A percentile compares a stretch with the other conserved stretches of the same genome.
Conservation (phyloP, 139 green algal genomes). For the Astrephomene gubernaculifera region DNA sequence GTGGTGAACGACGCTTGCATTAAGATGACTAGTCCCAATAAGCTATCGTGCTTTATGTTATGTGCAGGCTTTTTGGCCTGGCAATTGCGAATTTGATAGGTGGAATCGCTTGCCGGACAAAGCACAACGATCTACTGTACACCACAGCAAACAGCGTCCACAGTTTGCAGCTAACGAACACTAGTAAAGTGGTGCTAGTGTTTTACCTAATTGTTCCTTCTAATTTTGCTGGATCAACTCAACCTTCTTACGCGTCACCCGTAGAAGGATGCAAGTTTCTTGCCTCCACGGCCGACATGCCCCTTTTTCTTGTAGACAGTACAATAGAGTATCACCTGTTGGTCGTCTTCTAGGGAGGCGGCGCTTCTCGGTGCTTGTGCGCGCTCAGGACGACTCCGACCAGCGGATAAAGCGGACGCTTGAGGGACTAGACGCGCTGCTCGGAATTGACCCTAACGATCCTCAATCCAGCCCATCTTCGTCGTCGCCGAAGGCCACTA, state of each 20-base stretch:
- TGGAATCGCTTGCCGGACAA: no score
- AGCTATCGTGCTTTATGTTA: no score
- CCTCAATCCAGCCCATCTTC: conserved; percentile 1
- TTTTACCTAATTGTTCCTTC: no score
- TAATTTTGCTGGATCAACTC: neutral
- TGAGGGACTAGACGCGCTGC: conserved; percentile 79
- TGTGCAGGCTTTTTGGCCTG: no score
- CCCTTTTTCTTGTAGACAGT: neutral
- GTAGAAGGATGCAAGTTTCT: conserved; percentile 11
- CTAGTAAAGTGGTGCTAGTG: no score
- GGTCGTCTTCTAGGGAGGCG: neutral
- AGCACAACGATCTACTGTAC: no score
- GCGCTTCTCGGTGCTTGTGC: conserved; percentile 11
- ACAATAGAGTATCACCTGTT: neutral
- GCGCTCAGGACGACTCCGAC: conserved; percentile 7
- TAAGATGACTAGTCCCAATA: no score
- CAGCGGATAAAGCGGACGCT: conserved; percentile 74
- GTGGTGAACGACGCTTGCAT: no score
- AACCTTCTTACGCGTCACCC: neutral
- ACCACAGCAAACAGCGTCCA: no score
- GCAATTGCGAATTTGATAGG: no score
- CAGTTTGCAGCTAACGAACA: no score
- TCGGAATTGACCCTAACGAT: conserved; percentile 81
- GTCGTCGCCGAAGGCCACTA: conserved; percentile 18
- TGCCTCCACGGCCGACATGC: neutral